Evolutionary conservation across 1,284 basidiomycete species (phyloP), one percentile per base, ranked within the genome.

Genomic region (Megacollybia platyphylla): DNA sequence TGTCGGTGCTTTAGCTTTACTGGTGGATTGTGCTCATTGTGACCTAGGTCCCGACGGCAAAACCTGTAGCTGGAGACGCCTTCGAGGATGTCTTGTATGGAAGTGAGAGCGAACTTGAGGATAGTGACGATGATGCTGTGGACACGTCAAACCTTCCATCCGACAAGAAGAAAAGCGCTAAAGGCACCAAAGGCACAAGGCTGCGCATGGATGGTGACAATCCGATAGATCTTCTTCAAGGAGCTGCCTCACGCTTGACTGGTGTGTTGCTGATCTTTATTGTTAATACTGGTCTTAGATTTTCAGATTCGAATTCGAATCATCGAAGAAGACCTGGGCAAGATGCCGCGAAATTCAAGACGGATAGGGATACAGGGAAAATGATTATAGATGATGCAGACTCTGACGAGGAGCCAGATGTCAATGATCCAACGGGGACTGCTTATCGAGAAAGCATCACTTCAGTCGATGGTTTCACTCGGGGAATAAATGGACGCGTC

Each of bases 1-100:
- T 50, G 69, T 71, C 46, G 45, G 53, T 54, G 20, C 32, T 31
- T 34, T 42, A 43, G 9, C 36, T 42, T 10, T 29, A 30, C 32
- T 24, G 7, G 7, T 39, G 39, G 18, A 15, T 11, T 36, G 42
- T 41, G 20, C 39, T 44, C 18, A 48, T 39, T 31, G 34, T 46
- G 35, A 15, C 9, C 24, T 44, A 74, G 66, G 59, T 46, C 30
- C 59, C 62, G 32, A 51, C 57, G 40, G 57, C 54, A 36, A 79
- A 73, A 58, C 71, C 57, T 42, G 66, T 65, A 2, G 70, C 76
- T 4, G 89, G 89, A 6, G 86, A 92, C 57, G 90, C 91, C 0
- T 97, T 96, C 52, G 92, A 97, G 58, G 91, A 97, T 57, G 88
- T 94, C 1, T 64, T 97, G 10, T 96, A 97, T 57, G 92, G 91